Conservation (phyloP, 805 yeast species). For the Wickerhamomyces sydowiorum region DNA sequence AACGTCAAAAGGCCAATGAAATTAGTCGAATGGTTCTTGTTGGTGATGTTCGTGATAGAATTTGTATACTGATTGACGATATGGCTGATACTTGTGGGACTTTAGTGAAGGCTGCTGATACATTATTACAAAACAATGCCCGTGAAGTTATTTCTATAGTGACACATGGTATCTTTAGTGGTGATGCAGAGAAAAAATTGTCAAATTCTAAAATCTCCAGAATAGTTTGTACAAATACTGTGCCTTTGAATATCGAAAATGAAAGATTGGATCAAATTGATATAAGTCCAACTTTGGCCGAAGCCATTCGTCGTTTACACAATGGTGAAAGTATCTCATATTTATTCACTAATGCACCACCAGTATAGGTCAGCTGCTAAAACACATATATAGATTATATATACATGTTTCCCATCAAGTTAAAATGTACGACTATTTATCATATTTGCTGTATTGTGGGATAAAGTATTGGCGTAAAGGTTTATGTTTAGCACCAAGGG, state of each 20-base stretch:
- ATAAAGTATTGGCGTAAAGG: conserved; percentile 30
- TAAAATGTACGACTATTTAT: no score
- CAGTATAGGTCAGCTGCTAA: neutral
- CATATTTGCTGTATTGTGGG: conserved; percentile 18
- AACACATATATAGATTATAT: neutral
- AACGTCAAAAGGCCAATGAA: conserved; percentile 91
- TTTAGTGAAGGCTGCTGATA: conserved; percentile 88
- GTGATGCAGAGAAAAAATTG: conserved; percentile 71
- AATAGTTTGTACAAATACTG: conserved; percentile 89
- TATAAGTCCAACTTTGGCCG: conserved; percentile 83
- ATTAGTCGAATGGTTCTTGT: conserved; percentile 93
- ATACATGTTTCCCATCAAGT: neutral
- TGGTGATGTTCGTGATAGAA: conserved; percentile 83
- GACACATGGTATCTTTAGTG: conserved; percentile 92
- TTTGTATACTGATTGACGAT: conserved; percentile 87
- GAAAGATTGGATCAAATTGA: conserved; percentile 71
- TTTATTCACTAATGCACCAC: conserved; percentile 66
- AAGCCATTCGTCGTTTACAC: conserved; percentile 89
- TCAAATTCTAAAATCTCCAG: conserved; percentile 59
- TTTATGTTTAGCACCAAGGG: conserved; percentile 32
- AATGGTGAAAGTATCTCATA: conserved; percentile 95
- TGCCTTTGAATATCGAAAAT: conserved; percentile 69
- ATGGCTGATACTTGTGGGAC: conserved; percentile 99
- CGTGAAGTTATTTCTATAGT: conserved; percentile 85
- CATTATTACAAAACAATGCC: conserved; percentile 76